Evolutionary conservation across 176 grass and related monocot genomes (phyloP), one percentile per base, ranked within the genome.

Genomic region (Musa acuminata): DNA sequence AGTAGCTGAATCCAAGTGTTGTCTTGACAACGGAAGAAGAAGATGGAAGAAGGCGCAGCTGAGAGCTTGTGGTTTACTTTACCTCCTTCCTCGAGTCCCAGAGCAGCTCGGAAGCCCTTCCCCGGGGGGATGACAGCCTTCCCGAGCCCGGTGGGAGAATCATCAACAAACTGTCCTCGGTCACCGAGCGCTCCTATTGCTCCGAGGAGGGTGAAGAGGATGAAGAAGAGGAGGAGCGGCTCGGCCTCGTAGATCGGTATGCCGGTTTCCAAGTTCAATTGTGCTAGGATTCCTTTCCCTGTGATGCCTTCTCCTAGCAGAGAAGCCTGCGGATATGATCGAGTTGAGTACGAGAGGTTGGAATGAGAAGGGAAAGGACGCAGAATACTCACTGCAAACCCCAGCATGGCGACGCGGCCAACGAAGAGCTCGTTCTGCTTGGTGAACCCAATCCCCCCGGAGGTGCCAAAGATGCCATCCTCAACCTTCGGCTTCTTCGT

Each of bases 371-470:
- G 29, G 29, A 35, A 2, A 35, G 29, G 29, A 3, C 29, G 29
- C 29, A 35, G 29, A 35, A 35, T 53, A 94, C 96, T 91, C 70
- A 99, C 96, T 20, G 96, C 96, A 67, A 99, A 99, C 8, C 96
- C 96, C 80, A 99, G 84, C 96, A 99, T 99, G 10, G 96, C 96
- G 14, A 99, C 96, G 27, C 96, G 88, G 52, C 96, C 96, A 21
- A 99, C 96, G 55, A 99, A 99, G 53, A 99, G 88, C 91, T 99
- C 96, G 74, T 99, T 99, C 88, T 99, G 83, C 80, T 99, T 99
- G 72, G 96, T 99, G 84, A 99, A 95, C 13, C 96, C 91, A 79
- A 95, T 95, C 27, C 96, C 96, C 5, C 96, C 96, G 26, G 96
- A 99, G 50, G 96, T 99, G 22, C 96, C 96, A 55, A 99, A 99